These are phyloP conservation scores for Castanospermum australe DNA, from an alignment of 306 rosid genomes.

Conservation along the genomic window DNA sequence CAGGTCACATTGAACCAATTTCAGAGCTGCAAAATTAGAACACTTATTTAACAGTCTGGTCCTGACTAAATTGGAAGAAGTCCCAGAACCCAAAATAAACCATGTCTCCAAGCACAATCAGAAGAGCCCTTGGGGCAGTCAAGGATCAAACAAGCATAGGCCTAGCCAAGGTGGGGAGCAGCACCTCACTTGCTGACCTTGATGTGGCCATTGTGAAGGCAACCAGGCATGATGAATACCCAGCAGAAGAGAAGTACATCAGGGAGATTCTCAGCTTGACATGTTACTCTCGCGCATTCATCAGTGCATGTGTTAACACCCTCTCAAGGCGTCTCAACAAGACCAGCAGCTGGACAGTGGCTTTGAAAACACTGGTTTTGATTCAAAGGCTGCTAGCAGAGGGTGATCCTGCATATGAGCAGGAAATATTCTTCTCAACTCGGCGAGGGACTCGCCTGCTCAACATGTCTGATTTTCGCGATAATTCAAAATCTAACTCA, in stretches of 20 bases:
- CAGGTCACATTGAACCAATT: neutral
- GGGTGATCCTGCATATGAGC: conserved; percentile 80
- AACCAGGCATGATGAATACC: conserved; percentile 70
- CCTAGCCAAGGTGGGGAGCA: conserved; percentile 75
- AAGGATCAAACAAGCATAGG: conserved; percentile 95
- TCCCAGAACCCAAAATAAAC: neutral
- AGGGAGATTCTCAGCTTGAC: conserved; percentile 77
- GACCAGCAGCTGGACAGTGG: conserved; percentile 80
- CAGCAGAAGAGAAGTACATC: conserved; percentile 65
- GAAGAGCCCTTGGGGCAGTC: conserved; percentile 81
- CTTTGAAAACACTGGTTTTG: conserved; percentile 66
- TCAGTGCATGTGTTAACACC: conserved; percentile 58
- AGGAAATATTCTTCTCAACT: conserved; percentile 84
- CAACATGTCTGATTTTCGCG: conserved; percentile 79
- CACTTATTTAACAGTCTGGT: neutral
- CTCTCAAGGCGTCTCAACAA: conserved; percentile 65
- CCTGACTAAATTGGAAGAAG: neutral
- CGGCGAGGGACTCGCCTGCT: conserved; percentile 79
- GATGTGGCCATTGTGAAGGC: conserved; percentile 92
- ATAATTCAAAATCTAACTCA: neutral
- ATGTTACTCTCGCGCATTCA: conserved; percentile 63
- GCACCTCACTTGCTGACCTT: conserved; percentile 63
- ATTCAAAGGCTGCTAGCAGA: conserved; percentile 69
- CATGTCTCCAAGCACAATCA: conserved; percentile 65
- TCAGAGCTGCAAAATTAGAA: neutral